Evolutionary conservation across 352 stramenopile species (phyloP), one percentile per base, ranked within the genome.

Genomic region (Globisporangium yorkense): DNA sequence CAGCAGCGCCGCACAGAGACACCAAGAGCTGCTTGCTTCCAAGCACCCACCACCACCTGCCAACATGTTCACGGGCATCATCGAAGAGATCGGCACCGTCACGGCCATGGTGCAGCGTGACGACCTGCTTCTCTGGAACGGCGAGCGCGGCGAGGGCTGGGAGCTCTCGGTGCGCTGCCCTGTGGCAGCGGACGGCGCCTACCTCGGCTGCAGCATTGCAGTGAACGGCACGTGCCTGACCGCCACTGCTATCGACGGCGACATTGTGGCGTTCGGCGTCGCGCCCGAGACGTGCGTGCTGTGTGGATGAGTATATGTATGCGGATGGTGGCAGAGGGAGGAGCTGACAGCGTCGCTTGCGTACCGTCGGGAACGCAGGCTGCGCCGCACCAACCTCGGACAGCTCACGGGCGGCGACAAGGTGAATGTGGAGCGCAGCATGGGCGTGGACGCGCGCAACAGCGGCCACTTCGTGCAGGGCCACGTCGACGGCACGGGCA

Each of bases 381-480:
- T 99, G 40, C 80, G 92, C 13, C 80, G 83, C 57, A 99, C 96
- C 5, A 98, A 98, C 72, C 51, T 96, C 45, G 72, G 76, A 1
- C 61, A 68, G 46, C 71, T 96, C 35, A 74, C 72, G 56, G 60
- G 74, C 1, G 94, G 86, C 43, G 92, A 98, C 78, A 98, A 97
- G 68, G 96, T 98, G 39, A 98, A 98, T 57, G 70, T 98, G 29
- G 92, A 98, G 73, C 87, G 92, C 60, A 91, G 86, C 49, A 87
- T 97, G 75, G 74, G 80, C 39, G 80, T 82, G 43, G 75, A 96
- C 62, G 87, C 92, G 44, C 80, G 97, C 56, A 99, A 99, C 76
- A 98, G 89, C 33, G 97, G 97, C 20, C 97, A 99, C 73, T 98
- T 99, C 72, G 97, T 99, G 29, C 96, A 99, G 71, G 97, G 97